Base-by-base conservation (phyloP, 495 filamentous ascomycete genomes). In the Platismatia glauca region DNA sequence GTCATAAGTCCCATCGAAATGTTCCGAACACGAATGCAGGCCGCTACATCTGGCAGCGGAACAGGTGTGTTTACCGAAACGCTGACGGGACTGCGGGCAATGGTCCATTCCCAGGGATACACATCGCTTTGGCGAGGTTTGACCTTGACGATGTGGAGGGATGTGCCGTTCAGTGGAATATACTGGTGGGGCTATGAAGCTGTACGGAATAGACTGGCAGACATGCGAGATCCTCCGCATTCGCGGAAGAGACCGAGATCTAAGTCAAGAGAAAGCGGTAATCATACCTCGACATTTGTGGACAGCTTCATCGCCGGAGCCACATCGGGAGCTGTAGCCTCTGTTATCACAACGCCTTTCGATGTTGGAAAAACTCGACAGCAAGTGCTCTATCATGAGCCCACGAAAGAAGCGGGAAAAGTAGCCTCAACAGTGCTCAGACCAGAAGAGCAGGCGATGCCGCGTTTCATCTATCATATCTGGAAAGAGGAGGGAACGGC, bases 131-230 rank as follows among this genome's bases (percentile, higher is more conserved):
- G 94, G 94, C 80, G 94, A n/a, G 94, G 94, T 0, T 75, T 98
- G 60, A 90, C 87, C 0, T 78, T 98, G 37, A 97, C 93, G 0
- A 83, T 98, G 68, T 98, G 94, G 94, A 81, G 94, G 35, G 94
- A 98, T 71, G 94, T 97, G 0, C 94, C 94, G 1, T 98, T 98
- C 70, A 97, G 93, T 7, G 94, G 88, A 11, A 79, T 98, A 59
- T 98, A 98, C 76, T 98, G 94, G 94, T 90, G 88, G 83, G 94
- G 94, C 16, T 98, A 98, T 71, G 94, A 98, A 77, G 79, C 82
- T 35, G 84, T 90, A 48, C 85, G 90, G 35, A 81, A 82, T 39
- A 70, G 68, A 34, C 72, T 96, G 37, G 85, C 82, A 8, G 84
- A 89, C 57, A 71, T 80, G 31, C 85, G 89, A 7, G 67, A 72